Evolutionary conservation across 257 asterid species (phyloP).

Genomic region (Solanum bulbocastanum): DNA sequence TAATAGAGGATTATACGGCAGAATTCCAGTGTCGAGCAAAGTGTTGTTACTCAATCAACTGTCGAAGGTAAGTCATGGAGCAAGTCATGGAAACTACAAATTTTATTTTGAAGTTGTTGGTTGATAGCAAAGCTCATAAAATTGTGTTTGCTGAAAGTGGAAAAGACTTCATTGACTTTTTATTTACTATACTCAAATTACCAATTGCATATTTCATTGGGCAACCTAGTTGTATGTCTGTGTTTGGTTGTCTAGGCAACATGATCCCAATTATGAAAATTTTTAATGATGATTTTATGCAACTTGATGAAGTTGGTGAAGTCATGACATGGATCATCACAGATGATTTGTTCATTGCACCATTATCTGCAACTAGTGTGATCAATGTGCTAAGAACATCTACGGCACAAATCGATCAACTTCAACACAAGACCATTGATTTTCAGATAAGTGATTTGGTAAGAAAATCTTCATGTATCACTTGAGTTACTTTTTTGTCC

Average conservation of each 20-base stretch:
- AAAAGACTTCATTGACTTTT: neutral
- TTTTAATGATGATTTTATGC: neutral
- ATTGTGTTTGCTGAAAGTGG: no score
- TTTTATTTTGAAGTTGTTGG: no score
- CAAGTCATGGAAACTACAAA: no score
- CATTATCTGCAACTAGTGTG: neutral
- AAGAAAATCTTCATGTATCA: neutral
- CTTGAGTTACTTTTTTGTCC: neutral
- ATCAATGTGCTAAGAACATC: neutral
- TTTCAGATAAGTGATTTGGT: neutral
- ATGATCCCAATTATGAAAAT: neutral
- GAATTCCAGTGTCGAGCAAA: no score
- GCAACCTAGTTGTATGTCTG: neutral
- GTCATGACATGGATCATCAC: neutral
- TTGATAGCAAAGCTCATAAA: no score
- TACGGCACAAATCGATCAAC: neutral
- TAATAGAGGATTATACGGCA: no score
- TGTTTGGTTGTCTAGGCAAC: neutral
- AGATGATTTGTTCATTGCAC: neutral
- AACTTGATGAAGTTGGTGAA: neutral
- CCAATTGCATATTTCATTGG: neutral
- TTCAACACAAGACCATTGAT: neutral
- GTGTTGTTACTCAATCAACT: no score
- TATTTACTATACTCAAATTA: neutral
- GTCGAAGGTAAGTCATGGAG: no score